phyloP scores from a whole-genome alignment of 352 stramenopile species.

The Phytophthora pluvialis region DNA sequence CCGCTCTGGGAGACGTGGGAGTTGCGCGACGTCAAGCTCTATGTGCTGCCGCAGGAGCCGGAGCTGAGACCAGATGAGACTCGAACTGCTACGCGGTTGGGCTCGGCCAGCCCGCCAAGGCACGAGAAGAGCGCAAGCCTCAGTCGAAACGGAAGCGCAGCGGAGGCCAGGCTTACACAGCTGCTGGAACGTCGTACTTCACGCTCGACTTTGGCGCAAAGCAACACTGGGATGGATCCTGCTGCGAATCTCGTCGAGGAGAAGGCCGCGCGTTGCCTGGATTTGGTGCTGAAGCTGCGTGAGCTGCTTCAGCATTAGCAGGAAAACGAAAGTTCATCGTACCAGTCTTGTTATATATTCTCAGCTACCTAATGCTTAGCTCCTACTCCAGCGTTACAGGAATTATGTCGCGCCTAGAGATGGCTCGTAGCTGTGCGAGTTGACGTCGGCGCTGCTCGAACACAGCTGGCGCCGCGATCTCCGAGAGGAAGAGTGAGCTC shows the following conservation, averaged over 20 bases:
- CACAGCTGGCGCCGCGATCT: conserved; percentile 42
- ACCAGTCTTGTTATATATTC: background rate
- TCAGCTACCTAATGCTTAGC: background rate
- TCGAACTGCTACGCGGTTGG: background rate
- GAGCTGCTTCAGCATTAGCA: conserved; percentile 26
- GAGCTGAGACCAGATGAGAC: background rate
- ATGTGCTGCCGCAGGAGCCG: conserved; percentile 13
- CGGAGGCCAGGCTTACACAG: conserved; percentile 22
- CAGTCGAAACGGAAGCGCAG: conserved; percentile 2
- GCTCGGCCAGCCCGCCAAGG: background rate
- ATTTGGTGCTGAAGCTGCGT: conserved; percentile 30
- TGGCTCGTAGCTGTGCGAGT: conserved; percentile 51
- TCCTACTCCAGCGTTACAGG: conserved; percentile 5
- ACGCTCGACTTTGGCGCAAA: conserved; percentile 8
- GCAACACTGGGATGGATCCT: background rate
- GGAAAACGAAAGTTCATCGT: background rate
- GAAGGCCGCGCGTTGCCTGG: conserved; percentile 27
- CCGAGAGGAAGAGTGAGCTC: conserved; percentile 61
- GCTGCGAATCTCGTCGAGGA: conserved; percentile 22
- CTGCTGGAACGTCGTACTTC: conserved; percentile 22
- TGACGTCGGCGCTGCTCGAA: conserved; percentile 58
- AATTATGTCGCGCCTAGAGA: conserved; percentile 24
- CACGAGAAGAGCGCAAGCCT: conserved; percentile 10
- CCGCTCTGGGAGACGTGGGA: conserved; percentile 66
- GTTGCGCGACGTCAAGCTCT: conserved; percentile 61